phyloP scores from a whole-genome alignment of 805 yeast species.

The Blastobotrys americana region DNA sequence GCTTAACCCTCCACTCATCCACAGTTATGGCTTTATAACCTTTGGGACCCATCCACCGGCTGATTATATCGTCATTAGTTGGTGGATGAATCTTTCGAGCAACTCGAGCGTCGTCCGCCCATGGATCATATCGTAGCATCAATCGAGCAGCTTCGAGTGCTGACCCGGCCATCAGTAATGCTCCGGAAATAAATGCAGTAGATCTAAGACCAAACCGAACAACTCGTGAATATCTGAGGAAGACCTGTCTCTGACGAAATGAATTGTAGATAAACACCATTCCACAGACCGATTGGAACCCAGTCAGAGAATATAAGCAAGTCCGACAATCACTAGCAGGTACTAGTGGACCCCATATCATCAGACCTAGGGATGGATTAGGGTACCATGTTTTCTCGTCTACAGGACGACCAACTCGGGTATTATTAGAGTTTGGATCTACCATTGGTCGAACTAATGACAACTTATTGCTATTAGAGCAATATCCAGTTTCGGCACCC shows the following conservation, averaged over 20 bases:
- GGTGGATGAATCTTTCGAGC: constrained; percentile 39
- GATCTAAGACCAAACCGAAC: constrained; percentile 22
- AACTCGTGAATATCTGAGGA: not conserved
- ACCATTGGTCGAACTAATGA: no score
- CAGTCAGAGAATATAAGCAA: constrained; percentile 47
- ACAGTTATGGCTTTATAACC: constrained; percentile 45
- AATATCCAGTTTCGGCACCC: no score
- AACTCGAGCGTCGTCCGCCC: constrained; percentile 58
- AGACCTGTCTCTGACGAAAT: constrained; percentile 9
- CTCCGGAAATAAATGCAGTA: constrained; percentile 37
- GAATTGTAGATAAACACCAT: constrained; percentile 18
- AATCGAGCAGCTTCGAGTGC: constrained; percentile 51
- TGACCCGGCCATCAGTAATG: constrained; percentile 44
- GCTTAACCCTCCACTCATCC: constrained; percentile 25
- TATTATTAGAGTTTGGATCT: no score
- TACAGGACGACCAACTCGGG: not conserved
- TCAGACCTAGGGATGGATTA: constrained; percentile 54
- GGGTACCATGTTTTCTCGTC: constrained; percentile 11
- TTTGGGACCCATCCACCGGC: constrained; percentile 63
- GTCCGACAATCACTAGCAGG: constrained; percentile 61
- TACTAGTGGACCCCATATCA: constrained; percentile 62
- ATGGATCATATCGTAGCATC: constrained; percentile 46
- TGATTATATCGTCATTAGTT: constrained; percentile 11
- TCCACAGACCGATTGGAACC: constrained; percentile 39
- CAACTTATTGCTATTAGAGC: no score